Conservation (phyloP, 2,329 filamentous ascomycete species). For the Dactylellina leptospora region DNA sequence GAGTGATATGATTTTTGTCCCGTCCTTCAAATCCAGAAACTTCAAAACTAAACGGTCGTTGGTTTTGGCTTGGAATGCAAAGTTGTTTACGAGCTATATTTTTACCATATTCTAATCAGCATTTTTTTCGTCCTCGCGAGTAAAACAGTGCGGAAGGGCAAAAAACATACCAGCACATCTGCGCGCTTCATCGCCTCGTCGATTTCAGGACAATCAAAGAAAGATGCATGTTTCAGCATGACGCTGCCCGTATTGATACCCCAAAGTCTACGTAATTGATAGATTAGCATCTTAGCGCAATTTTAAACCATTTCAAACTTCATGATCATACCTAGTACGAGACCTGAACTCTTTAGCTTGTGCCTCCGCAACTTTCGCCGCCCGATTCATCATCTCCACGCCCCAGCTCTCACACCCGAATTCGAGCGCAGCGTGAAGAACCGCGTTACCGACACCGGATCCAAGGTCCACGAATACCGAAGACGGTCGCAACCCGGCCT, state of each 20-base stretch:
- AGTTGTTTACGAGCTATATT: constrained; percentile 87
- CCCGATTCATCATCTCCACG: constrained; percentile 94
- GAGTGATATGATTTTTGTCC: constrained; percentile 87
- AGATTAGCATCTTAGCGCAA: not conserved
- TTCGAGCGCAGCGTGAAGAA: constrained; percentile 90
- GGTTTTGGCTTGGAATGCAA: constrained; percentile 87
- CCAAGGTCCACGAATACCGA: constrained; percentile 94
- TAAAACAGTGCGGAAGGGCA: not conserved
- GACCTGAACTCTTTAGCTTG: constrained; percentile 84
- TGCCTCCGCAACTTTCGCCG: constrained; percentile 79
- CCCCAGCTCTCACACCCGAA: constrained; percentile 95
- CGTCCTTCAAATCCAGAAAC: constrained; percentile 91
- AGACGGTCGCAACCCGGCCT: constrained; percentile 78
- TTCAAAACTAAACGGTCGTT: constrained; percentile 86
- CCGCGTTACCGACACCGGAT: constrained; percentile 95
- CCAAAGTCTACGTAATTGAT: constrained; percentile 72
- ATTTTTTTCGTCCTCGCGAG: not conserved
- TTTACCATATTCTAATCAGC: not conserved
- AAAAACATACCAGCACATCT: constrained; percentile 73
- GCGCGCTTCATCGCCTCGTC: constrained; percentile 78
- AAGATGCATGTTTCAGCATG: constrained; percentile 83
- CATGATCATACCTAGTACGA: constrained; percentile 66
- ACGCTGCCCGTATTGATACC: constrained; percentile 81
- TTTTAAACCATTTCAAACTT: not conserved
- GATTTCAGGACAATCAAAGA: constrained; percentile 76